Base-by-base conservation (phyloP, 1,284 basidiomycete genomes). In the Peniophora sp. region DNA sequence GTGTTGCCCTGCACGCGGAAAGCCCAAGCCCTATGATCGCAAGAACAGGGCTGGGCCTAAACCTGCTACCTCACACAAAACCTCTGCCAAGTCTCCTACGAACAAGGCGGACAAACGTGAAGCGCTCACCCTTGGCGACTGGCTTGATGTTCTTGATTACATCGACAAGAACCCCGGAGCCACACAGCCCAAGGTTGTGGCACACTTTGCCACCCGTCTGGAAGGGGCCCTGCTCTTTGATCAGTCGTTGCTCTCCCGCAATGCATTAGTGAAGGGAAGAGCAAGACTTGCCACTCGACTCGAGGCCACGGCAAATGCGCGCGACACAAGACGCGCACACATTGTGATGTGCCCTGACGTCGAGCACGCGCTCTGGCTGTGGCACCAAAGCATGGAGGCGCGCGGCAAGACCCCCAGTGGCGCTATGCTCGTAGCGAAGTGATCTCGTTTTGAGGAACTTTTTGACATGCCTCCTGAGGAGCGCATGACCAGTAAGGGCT, bases 271-370 rank as follows among this genome's bases (percentile, higher is more conserved):
- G n/a, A 36, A n/a, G 34, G 34, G 34, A 36, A 10, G 34, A 10
- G 34, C 34, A 10, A 35, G 14, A n/a, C 41, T 51, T 35, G 54
- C 58, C 48, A 53, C 20, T 14, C 47, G 51, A 5, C 50, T 50
- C 3, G 49, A 47, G 15, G 17, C 51, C 2, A 57, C 54, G 50
- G 59, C 58, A 43, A 60, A 37, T 53, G 58, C 58, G 10, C 51
- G 65, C 24, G 60, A 58, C 32, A 49, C 43, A n/a, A 62, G 61
- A 43, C 49, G 55, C 6, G 49, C 47, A 18, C 54, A 57, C 12
- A 46, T 63, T 39, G 64, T 65, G 20, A 62, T 59, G 10, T 44
- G 54, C 10, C 64, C 64, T 0, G 60, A 67, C 47, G 63, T 70
- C n/a, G 63, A 68, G 24, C 10, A 50, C n/a, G 61, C 64, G 1